Evolutionary conservation across 2,329 filamentous ascomycete genomes (phyloP), one percentile per base, ranked within the genome.

Genomic region (Pyricularia grisea): DNA sequence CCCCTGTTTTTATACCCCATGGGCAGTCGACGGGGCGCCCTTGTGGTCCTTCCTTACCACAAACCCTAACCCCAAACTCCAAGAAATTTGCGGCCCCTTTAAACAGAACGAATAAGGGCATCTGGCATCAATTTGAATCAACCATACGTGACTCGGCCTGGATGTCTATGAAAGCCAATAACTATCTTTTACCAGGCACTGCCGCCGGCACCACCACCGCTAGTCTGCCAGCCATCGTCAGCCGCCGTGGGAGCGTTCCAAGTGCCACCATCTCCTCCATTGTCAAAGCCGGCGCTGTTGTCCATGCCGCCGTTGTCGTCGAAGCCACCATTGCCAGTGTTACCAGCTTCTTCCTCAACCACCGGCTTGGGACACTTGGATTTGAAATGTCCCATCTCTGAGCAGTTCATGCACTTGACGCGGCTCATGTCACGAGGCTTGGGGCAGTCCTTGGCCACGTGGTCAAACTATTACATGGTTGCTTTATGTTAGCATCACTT

Each of bases 341-440:
- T 70, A 28, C 17, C 72, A 50, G 31, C 70, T 11, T 74, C 74
- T 64, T 78, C 75, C 27, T 74, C 70, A n/a, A 72, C 74, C 25
- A 70, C 71, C 12, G 76, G 74, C 60, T 79, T 78, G 27, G 73
- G 75, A 76, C 82, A 83, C 69, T 74, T 73, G 67, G 77, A 76
- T 72, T 79, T 79, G 71, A 75, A 80, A 71, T 84, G 81, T 4
- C 81, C 82, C 75, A 78, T 80, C 76, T 84, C 73, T 67, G 81
- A 77, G 72, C 88, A 90, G 76, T 88, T 88, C 68, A 75, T 78
- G 78, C 88, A 90, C 76, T 87, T 84, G 70, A 88, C 80, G 9
- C 85, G 82, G n/a, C 81, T 79, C 64, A 81, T 84, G 73, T 87
- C 84, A 60, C 79, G 81, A 4, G 87, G 87, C 77, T 87, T 81